Base-by-base conservation (phyloP, 345 rosid genomes). In the Eucalyptus marginata region DNA sequence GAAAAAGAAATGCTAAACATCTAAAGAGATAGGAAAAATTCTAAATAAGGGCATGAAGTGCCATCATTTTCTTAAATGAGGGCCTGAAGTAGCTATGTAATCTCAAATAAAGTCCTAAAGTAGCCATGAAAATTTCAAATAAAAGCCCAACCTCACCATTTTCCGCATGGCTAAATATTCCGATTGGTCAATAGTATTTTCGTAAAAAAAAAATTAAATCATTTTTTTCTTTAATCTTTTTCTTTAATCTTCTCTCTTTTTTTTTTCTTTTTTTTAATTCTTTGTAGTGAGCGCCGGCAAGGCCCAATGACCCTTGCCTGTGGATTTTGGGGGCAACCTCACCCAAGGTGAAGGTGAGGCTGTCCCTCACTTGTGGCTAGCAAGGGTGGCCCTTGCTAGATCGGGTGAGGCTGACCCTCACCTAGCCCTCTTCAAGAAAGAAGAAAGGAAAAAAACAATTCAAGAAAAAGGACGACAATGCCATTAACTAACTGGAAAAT, bases 221-320 rank as follows among this genome's bases (percentile, higher is more conserved):
- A 52, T 3, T 54, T 54, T 52, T 52, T 3, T 5, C 0, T 51
- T 52, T 7, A 18, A 0, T 50, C 5, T 16, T 50, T 15, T 49
- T 0, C 7, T 5, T 2, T 5, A n/a, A 36, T 36, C 44, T 5
- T 16, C 0, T 15, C 17, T 54, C 22, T 36, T 36, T 36, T 36
- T 36, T 36, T 1, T 49, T 3, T 4, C 12, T 49, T 12, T 0
- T 54, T 8, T 54, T 8, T 20, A 2, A 51, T 8, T 24, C 13
- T 56, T 56, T 56, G 0, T 0, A 0, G 0, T 0, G 1, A 20
- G 62, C 13, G 0, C 1, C 0, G 1, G 27, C 62, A 56, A 56
- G 5, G 6, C 12, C 3, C 1, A 2, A 0, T 1, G 3, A 17
- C 24, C 56, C 56, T 52, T 1, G 9, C 2, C 0, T 17, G 0